Percentiles rank a stretch among this genome's conserved stretches.
These are phyloP conservation scores for Sporisorium reilianum DNA, from an alignment of 1,284 basidiomycete genomes.

Conservation along the genomic window DNA sequence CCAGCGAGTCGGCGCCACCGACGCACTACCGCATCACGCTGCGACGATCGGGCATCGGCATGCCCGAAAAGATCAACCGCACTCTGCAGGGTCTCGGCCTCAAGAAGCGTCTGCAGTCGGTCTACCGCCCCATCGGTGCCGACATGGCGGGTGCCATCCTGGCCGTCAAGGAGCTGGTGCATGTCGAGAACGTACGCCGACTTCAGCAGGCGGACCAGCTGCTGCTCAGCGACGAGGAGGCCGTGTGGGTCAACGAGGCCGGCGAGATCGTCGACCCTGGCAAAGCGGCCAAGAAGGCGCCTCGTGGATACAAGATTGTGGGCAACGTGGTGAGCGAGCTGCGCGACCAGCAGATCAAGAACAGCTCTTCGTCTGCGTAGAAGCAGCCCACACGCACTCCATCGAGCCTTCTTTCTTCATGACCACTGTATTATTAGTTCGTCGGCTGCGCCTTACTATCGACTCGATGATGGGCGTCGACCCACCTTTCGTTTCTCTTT, in stretches of 20 bases:
- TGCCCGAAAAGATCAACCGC: constrained; percentile 78
- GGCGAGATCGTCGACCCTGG: constrained; percentile 68
- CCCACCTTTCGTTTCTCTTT: constrained; percentile 3
- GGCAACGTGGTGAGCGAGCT: constrained; percentile 64
- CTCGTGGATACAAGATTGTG: constrained; percentile 64
- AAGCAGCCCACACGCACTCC: too few relatives aligned
- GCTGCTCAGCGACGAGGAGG: constrained; percentile 48
- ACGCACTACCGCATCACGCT: constrained; percentile 88
- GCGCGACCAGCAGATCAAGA: constrained; percentile 57
- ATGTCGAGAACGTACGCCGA: constrained; percentile 79
- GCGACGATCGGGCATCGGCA: constrained; percentile 82
- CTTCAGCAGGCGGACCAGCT: constrained; percentile 54
- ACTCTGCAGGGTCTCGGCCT: constrained; percentile 82
- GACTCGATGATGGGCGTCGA: background rate
- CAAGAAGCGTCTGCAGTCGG: constrained; percentile 82
- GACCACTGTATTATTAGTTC: constrained; percentile 3
- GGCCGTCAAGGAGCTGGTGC: constrained; percentile 84
- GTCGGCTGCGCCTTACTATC: background rate
- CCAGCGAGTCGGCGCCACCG: constrained; percentile 51
- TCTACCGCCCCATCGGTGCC: constrained; percentile 79
- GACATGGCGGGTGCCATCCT: constrained; percentile 85
- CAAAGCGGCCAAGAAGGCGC: constrained; percentile 61
- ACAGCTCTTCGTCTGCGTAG: constrained; percentile 18
- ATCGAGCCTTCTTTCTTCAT: background rate
- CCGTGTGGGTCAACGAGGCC: constrained; percentile 63